Conservation (phyloP, 495 filamentous ascomycete genomes). For the Hypoxylon cercidicola region DNA sequence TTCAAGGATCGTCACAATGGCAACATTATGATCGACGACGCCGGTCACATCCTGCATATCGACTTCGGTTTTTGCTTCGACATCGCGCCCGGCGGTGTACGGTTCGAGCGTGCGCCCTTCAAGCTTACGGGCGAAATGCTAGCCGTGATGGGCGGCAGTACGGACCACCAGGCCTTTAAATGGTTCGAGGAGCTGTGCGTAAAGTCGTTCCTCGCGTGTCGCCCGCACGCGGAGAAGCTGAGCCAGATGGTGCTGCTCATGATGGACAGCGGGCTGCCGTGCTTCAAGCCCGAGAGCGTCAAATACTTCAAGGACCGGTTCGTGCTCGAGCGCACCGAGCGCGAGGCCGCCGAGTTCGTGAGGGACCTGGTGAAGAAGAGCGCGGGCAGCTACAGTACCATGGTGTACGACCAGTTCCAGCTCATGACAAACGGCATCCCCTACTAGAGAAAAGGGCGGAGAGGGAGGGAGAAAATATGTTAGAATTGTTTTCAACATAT, state of each 20-base stretch:
- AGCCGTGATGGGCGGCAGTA: slow-evolving; percentile 92
- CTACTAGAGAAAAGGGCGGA: slow-evolving; percentile 57
- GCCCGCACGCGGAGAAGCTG: slow-evolving; percentile 86
- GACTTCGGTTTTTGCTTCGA: slow-evolving; percentile 99
- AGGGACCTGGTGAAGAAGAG: slow-evolving; percentile 87
- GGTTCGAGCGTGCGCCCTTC: slow-evolving; percentile 97
- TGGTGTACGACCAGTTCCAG: slow-evolving; percentile 97
- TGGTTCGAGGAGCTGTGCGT: slow-evolving; percentile 97
- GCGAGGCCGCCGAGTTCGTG: slow-evolving; percentile 96
- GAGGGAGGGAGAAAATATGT: neutral
- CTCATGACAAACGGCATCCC: slow-evolving; percentile 97
- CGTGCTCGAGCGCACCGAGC: slow-evolving; percentile 90
- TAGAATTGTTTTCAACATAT: neutral
- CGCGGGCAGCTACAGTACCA: slow-evolving; percentile 86
- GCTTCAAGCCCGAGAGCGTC: slow-evolving; percentile 97
- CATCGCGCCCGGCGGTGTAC: slow-evolving; percentile 94
- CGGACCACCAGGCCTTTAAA: slow-evolving; percentile 84
- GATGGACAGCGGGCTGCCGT: slow-evolving; percentile 95
- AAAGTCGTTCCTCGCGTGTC: slow-evolving; percentile 93
- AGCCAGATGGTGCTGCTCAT: slow-evolving; percentile 90
- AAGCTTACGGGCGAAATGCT: slow-evolving; percentile 98
- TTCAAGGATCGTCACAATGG: slow-evolving; percentile 99
- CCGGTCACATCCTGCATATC: slow-evolving; percentile 97
- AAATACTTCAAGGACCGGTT: slow-evolving; percentile 93
- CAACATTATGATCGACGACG: slow-evolving; percentile 99